phyloP scores from a whole-genome alignment of 331 rosid genomes.

The Prunus yedoensis region DNA sequence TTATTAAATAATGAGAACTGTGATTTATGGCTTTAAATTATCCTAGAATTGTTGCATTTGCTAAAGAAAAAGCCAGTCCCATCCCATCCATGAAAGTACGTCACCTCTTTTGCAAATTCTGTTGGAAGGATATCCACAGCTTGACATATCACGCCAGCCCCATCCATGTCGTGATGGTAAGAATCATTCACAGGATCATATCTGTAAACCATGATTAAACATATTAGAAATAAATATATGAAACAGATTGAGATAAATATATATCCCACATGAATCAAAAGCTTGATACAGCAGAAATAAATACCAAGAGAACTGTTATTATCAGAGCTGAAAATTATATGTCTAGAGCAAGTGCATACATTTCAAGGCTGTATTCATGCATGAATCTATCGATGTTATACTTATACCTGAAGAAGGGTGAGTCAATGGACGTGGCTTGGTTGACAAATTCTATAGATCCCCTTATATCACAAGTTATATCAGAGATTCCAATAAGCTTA shows the following conservation, averaged over 20 bases:
- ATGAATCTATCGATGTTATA: background rate
- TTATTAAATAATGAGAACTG: constrained; percentile 3
- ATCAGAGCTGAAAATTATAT: background rate
- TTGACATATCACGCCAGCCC: constrained; percentile 77
- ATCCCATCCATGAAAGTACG: constrained; percentile 13
- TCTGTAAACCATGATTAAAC: constrained; percentile 44
- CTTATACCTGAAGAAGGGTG: constrained; percentile 85
- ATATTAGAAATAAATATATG: background rate
- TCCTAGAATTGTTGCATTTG: background rate
- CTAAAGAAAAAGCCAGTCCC: constrained; percentile 2
- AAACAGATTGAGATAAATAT: too few species aligned
- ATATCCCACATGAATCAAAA: too few species aligned
- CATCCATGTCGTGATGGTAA: constrained; percentile 80
- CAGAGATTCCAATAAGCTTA: constrained; percentile 83
- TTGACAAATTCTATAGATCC: constrained; percentile 88
- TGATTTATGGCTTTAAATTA: background rate
- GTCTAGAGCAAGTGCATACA: background rate
- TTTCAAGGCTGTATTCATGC: background rate
- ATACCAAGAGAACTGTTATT: background rate
- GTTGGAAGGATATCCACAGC: constrained; percentile 94
- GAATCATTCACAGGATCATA: constrained; percentile 64
- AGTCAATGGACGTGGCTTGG: constrained; percentile 75
- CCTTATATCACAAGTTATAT: constrained; percentile 89
- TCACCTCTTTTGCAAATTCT: constrained; percentile 96
- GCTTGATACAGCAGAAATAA: background rate